Evolutionary conservation across 345 rosid genomes (phyloP).

Genomic region (Eucalyptus cloeziana): DNA sequence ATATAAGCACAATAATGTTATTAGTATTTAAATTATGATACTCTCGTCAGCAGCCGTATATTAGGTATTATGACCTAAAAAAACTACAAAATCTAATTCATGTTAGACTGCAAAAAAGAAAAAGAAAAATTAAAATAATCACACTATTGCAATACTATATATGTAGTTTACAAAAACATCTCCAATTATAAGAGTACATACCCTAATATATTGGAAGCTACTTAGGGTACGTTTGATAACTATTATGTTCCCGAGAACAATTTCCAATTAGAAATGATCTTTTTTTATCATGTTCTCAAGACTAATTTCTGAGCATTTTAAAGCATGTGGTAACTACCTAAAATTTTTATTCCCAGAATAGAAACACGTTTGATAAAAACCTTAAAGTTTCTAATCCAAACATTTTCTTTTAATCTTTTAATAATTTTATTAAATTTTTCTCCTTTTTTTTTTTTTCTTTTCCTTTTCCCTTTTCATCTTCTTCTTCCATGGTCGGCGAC

Average conservation of each 20-base stretch:
- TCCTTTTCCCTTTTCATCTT: too few species aligned
- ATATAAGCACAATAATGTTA: fast-evolving
- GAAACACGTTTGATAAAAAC: too few species aligned
- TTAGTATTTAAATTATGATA: neutral
- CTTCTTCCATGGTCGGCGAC: too few species aligned
- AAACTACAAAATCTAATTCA: neutral
- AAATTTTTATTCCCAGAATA: too few species aligned
- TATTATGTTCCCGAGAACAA: fast-evolving
- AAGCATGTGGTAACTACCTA: too few species aligned
- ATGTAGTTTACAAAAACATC: neutral
- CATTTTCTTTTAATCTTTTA: too few species aligned
- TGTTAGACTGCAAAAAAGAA: neutral
- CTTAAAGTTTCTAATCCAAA: too few species aligned
- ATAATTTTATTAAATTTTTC: too few species aligned
- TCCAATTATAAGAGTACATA: neutral
- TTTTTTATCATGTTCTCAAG: too few species aligned
- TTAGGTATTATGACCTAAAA: neutral
- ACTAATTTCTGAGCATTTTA: too few species aligned
- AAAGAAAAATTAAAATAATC: neutral
- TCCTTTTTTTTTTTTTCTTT: fast-evolving
- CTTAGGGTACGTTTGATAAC: neutral
- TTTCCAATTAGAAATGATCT: neutral
- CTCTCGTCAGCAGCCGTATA: neutral
- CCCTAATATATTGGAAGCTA: neutral
- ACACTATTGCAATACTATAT: neutral